phyloP scores from a whole-genome alignment of 2,329 filamentous ascomycete genomes.

The Apiospora marii region DNA sequence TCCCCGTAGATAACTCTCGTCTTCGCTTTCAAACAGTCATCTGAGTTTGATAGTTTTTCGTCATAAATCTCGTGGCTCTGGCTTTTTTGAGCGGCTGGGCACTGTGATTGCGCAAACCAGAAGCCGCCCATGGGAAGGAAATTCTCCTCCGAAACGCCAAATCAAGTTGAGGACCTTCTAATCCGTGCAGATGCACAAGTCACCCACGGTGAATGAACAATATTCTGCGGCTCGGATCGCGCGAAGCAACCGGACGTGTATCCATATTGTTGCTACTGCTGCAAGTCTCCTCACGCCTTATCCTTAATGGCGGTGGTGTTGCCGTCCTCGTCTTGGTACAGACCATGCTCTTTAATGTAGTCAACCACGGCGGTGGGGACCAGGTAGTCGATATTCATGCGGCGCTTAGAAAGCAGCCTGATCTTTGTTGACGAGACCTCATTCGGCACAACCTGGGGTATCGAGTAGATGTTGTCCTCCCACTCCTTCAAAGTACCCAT shows the following conservation, averaged over 20 bases:
- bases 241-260: not conserved
- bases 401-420: conserved; percentile 77
- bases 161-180: conserved; percentile 6
- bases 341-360: conserved; percentile 72
- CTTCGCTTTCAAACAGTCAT: conserved; percentile 4
- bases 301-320: conserved; percentile 35
- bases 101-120: not conserved
- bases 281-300: conserved; percentile 31
- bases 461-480: conserved; percentile 86
- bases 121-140: not conserved
- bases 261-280: not conserved
- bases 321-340: conserved; percentile 56
- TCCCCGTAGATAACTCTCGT: not conserved
- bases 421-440: conserved; percentile 86
- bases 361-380: conserved; percentile 78
- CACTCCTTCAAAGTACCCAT: conserved; percentile 82
- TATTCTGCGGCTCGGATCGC: not conserved
- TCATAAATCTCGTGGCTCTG: not conserved
- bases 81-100: not conserved
- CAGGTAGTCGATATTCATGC: conserved; percentile 82
- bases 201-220: not conserved
- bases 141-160: conserved; percentile 2
- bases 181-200: not conserved
- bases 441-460: conserved; percentile 87
- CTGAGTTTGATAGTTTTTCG: not conserved